These are phyloP conservation scores for Actinomucor elegans DNA, from an alignment of 371 early-diverging fungal species.

Conservation along the genomic window DNA sequence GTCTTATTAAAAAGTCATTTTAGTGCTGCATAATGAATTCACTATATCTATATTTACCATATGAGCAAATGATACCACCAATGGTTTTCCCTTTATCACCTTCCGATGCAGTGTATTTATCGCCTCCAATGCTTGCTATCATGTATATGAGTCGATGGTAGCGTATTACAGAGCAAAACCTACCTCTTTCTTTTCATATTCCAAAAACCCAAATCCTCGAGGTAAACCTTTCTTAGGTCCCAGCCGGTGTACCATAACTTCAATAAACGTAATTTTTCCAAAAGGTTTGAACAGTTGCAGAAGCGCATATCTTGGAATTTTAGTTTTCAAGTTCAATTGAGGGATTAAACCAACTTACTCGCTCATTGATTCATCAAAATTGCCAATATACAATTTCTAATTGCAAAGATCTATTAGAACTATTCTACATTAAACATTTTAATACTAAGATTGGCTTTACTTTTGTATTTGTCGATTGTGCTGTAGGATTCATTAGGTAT, in stretches of 20 bases:
- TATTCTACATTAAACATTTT: no score
- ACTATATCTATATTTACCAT: slow-evolving; percentile 36
- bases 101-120: slow-evolving; percentile 54
- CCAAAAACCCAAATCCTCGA: slow-evolving; percentile 68
- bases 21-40: not conserved
- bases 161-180: not conserved
- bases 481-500: no score
- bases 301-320: slow-evolving; percentile 49
- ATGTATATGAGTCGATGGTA: not conserved
- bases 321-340: not conserved
- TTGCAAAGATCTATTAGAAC: no score
- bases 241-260: slow-evolving; percentile 60
- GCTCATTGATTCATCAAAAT: slow-evolving; percentile 57
- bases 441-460: no score
- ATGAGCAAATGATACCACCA: slow-evolving; percentile 61
- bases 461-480: no score
- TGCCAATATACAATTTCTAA: slow-evolving; percentile 62
- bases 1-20: slow-evolving; percentile 22
- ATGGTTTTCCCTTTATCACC: slow-evolving; percentile 47
- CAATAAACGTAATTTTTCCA: slow-evolving; percentile 66
- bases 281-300: slow-evolving; percentile 66
- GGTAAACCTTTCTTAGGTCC: slow-evolving; percentile 65
- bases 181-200: slow-evolving; percentile 56
- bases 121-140: slow-evolving; percentile 54
- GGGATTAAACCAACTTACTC: slow-evolving; percentile 48